phyloP scores from a whole-genome alignment of 2,329 filamentous ascomycete species.

The Colletotrichum higginsianum region DNA sequence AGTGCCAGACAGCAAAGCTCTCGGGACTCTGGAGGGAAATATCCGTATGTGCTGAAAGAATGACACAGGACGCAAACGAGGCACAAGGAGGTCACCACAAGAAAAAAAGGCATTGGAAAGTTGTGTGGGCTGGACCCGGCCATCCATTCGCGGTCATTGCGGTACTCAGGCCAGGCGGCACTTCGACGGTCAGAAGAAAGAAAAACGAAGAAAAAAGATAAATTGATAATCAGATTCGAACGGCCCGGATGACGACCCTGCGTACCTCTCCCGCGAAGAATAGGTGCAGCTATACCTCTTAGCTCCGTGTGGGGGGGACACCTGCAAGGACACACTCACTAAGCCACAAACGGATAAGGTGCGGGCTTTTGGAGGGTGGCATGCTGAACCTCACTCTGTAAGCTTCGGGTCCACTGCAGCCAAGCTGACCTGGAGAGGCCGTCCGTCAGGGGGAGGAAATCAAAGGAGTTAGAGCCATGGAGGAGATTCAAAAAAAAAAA shows the following conservation, averaged over 20 bases:
- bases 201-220: too few relatives aligned
- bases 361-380: conserved; percentile 1
- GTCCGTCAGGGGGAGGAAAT: neutral
- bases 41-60: neutral
- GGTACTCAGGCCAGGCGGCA: conserved; percentile 8
- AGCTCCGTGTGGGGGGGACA: neutral
- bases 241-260: neutral
- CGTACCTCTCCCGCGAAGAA: neutral
- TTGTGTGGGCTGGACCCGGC: conserved; percentile 16
- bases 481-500: neutral
- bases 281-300: neutral
- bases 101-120: conserved; percentile 18
- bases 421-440: conserved; percentile 16
- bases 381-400: conserved; percentile 26
- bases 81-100: neutral
- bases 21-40: neutral
- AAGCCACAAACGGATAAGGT: conserved; percentile 25
- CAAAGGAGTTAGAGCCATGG: neutral
- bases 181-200: neutral
- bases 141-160: neutral
- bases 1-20: neutral
- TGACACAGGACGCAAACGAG: neutral
- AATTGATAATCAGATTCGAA: neutral
- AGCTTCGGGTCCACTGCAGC: conserved; percentile 29
- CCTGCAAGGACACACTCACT: neutral